Evolutionary conservation across 306 rosid genomes (phyloP).

Genomic region (Lathyrus tuberosus): DNA sequence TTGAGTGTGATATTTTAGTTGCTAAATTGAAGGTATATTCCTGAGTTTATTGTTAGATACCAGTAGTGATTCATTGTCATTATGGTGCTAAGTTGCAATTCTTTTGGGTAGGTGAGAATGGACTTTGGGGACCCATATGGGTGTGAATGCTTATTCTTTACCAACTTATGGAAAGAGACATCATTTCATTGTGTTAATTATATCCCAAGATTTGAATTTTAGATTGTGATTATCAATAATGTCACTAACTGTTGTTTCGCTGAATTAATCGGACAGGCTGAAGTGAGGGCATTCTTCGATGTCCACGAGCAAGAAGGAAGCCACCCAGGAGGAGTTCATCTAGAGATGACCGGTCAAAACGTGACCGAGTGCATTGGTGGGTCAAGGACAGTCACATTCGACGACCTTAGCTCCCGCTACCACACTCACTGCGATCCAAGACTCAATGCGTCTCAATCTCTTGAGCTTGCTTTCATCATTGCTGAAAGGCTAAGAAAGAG

Average conservation of each 20-base stretch:
- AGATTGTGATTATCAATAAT: conserved; percentile 32
- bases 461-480: conserved; percentile 95
- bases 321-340: conserved; percentile 92
- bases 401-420: conserved; percentile 92
- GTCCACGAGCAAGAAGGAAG: conserved; percentile 99
- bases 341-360: conserved; percentile 98
- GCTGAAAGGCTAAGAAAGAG: conserved; percentile 90
- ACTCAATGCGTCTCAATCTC: conserved; percentile 95
- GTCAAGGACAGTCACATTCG: conserved; percentile 88
- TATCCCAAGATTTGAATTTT: conserved; percentile 6
- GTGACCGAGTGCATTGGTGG: conserved; percentile 99
- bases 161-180: conserved; percentile 32
- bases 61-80: too few relatives aligned
- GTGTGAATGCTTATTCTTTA: conserved; percentile 26
- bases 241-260: conserved; percentile 13
- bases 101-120: conserved; percentile 43
- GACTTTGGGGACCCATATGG: conserved; percentile 26
- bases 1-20: background rate
- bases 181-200: background rate
- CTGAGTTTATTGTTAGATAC: too few relatives aligned
- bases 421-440: conserved; percentile 99
- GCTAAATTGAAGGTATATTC: background rate
- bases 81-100: conserved; percentile 27
- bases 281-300: conserved; percentile 97
- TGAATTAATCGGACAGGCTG: conserved; percentile 56